Evolutionary conservation across 2,329 filamentous ascomycete species (phyloP).

Genomic region (Fusarium temperatum): DNA sequence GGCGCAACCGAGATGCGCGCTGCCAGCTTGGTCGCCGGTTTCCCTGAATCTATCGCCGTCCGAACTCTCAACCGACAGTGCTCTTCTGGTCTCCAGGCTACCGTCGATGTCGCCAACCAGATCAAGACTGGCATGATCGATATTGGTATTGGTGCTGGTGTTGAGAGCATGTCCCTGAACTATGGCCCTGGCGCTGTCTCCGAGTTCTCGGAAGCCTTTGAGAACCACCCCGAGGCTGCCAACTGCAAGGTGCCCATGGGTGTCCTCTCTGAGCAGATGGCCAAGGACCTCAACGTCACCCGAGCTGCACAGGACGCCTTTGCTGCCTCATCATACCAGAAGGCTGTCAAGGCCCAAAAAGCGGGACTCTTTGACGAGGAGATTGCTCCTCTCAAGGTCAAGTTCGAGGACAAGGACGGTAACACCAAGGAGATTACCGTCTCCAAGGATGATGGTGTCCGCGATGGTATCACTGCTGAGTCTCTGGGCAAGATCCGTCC

Average conservation of each 20-base stretch:
- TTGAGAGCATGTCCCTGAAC: conserved; percentile 94
- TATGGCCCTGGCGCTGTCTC: conserved; percentile 90
- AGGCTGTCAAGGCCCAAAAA: conserved; percentile 85
- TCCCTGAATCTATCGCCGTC: conserved; percentile 85
- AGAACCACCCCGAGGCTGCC: conserved; percentile 80
- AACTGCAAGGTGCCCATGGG: conserved; percentile 99
- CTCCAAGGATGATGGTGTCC: conserved; percentile 85
- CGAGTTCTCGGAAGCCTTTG: conserved; percentile 91
- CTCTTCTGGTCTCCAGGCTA: conserved; percentile 90
- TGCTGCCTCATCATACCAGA: conserved; percentile 91
- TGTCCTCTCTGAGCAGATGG: conserved; percentile 92
- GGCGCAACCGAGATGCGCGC: conserved; percentile 97
- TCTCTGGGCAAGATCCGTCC: conserved; percentile 89
- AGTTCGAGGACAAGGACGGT: conserved; percentile 89
- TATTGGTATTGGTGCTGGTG: conserved; percentile 90
- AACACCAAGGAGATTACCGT: conserved; percentile 87
- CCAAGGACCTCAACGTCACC: conserved; percentile 78
- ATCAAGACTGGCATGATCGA: conserved; percentile 95
- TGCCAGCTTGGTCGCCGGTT: conserved; percentile 88
- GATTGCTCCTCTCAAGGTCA: conserved; percentile 85
- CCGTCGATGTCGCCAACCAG: conserved; percentile 92
- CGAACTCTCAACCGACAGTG: conserved; percentile 94
- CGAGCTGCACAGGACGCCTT: conserved; percentile 88
- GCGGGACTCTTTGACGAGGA: conserved; percentile 92
- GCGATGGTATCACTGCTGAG: conserved; percentile 85